Conservation (phyloP, 805 yeast species). For the Candida incommunis region DNA sequence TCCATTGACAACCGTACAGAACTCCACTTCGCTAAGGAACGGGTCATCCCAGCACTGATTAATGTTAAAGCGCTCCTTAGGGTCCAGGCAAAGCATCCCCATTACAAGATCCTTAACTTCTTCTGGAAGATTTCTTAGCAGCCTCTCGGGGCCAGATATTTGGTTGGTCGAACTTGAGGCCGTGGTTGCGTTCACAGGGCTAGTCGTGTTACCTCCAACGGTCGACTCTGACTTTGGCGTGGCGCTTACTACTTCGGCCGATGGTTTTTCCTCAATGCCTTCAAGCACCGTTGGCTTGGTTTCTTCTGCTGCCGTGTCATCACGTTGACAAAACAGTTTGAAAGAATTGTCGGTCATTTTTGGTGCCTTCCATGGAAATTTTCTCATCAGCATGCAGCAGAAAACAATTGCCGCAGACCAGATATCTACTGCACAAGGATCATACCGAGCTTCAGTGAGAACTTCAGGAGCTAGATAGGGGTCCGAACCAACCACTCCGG, state of each 20-base stretch:
- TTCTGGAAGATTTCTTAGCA: constrained; percentile 56
- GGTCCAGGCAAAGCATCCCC: constrained; percentile 55
- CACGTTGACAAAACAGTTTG: constrained; percentile 47
- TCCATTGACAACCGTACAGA: constrained; percentile 41
- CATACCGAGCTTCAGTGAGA: constrained; percentile 66
- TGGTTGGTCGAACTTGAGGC: constrained; percentile 10
- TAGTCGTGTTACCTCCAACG: constrained; percentile 4
- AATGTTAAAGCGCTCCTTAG: constrained; percentile 44
- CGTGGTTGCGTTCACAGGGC: constrained; percentile 4
- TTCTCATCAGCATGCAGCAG: constrained; percentile 82
- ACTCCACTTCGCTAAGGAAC: constrained; percentile 45
- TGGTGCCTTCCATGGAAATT: constrained; percentile 93
- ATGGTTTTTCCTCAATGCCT: neutral
- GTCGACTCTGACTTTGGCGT: neutral
- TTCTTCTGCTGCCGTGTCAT: constrained; percentile 10
- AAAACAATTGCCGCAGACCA: constrained; percentile 89
- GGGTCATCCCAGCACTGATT: constrained; percentile 40
- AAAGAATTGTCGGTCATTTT: constrained; percentile 68
- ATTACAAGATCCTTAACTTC: constrained; percentile 48
- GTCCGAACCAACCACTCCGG: constrained; percentile 79
- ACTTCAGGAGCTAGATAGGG: constrained; percentile 91
- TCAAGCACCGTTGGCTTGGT: constrained; percentile 7
- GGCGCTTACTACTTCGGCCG: neutral
- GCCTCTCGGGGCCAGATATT: constrained; percentile 45
- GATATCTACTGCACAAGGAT: constrained; percentile 85